Evolutionary conservation across 306 rosid genomes (phyloP), one percentile per base, ranked within the genome.

Genomic region (Abrus pulchellus): DNA sequence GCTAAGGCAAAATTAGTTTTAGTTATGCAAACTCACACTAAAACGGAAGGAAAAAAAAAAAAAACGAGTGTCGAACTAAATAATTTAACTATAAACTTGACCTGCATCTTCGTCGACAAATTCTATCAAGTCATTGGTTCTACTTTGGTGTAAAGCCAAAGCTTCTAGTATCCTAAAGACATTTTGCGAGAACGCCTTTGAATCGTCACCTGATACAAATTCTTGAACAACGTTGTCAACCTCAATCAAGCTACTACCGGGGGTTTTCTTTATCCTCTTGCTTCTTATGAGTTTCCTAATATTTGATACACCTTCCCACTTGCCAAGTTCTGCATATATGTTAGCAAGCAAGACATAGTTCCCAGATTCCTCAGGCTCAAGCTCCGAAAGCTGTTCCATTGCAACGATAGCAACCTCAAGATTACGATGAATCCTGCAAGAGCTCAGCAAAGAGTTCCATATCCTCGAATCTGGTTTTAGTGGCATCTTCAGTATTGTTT

Each of bases 311-410:
- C 72, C 85, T 68, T 91, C 90, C 99, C 97, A 93, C 84, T 61
- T 90, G n/a, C 91, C 93, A 33, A 75, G 85, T 64, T 94, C 94
- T 64, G 97, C 97, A 53, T 84, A 91, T 66, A 91, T 83, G 68
- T 93, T 94, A 10, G 95, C 91, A 7, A 94, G 89, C 86, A 94
- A 76, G 57, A 93, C 93, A 76, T 87, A 89, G 92, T 90, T 93
- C 48, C 95, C 99, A 14, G 89, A 80, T 76, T 91, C 97, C 76
- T 93, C 94, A 9, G 97, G 95, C 84, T 93, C 99, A 1, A 90
- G 87, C 87, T 88, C 90, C 11, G 71, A 7, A 68, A 90, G 90
- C 5, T 83, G 88, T 74, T 88, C 88, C 89, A 87, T 92, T 7
- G 94, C 96, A 69, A 82, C 78, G 27, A 68, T 9, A 59, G 97